Evolutionary conservation across 2,329 filamentous ascomycete species (phyloP).

Genomic region (Davidsoniella australis): DNA sequence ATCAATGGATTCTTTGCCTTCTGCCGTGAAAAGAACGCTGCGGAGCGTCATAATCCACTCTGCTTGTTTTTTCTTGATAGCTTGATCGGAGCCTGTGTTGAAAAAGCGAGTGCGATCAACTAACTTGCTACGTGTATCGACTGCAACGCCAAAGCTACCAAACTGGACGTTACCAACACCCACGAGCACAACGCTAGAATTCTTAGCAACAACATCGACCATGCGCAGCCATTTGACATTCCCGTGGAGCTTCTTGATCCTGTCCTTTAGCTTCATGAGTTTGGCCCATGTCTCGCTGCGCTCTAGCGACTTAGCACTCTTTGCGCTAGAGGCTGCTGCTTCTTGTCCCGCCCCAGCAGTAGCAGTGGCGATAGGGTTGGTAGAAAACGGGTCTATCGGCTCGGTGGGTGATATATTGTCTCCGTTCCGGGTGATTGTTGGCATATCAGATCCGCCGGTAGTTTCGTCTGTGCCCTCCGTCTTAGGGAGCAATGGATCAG

Average conservation of each 20-base stretch:
- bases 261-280: constrained; percentile 64
- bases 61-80: constrained; percentile 50
- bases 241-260: constrained; percentile 69
- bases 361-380: constrained; percentile 3
- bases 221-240: constrained; percentile 78
- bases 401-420: constrained; percentile 5
- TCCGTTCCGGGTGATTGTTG: constrained; percentile 17
- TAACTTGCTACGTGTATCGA: constrained; percentile 83
- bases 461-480: not conserved
- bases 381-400: constrained; percentile 12
- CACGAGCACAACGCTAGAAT: constrained; percentile 57
- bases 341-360: constrained; percentile 1
- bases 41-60: constrained; percentile 85
- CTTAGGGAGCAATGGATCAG: not conserved
- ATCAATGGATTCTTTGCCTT: constrained; percentile 71
- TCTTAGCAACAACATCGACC: constrained; percentile 74
- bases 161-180: constrained; percentile 75
- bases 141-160: constrained; percentile 66
- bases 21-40: constrained; percentile 75
- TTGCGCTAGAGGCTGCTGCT: constrained; percentile 9
- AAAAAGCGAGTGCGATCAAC: constrained; percentile 83
- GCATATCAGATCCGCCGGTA: not conserved
- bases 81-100: constrained; percentile 33
- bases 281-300: constrained; percentile 66
- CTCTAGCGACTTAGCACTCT: constrained; percentile 17